Percentiles rank a stretch among this genome's conserved stretches.
Conservation (phyloP, 140 eudicot species). For the Cichorium intybus region DNA sequence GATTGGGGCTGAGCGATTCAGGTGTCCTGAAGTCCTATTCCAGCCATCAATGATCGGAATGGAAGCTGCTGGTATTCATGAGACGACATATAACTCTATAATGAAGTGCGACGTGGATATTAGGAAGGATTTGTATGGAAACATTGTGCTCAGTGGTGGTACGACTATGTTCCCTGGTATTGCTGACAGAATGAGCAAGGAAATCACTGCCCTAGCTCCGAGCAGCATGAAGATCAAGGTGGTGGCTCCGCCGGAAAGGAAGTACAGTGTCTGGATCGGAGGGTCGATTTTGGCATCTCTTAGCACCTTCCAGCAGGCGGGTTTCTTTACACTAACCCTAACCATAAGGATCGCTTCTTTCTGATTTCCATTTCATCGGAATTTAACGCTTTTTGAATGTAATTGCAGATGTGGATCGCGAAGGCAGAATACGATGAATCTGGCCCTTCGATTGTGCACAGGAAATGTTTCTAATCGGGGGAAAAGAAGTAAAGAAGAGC, state of each 20-base stretch:
- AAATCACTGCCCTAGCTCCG: constrained; percentile 71
- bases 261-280: constrained; percentile 81
- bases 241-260: constrained; percentile 79
- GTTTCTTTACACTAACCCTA: not conserved
- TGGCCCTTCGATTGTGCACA: constrained; percentile 49
- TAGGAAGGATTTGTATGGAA: constrained; percentile 73
- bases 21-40: constrained; percentile 79
- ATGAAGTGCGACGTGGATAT: constrained; percentile 80
- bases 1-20: constrained; percentile 64
- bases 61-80: constrained; percentile 82
- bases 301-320: constrained; percentile 75
- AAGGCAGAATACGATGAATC: constrained; percentile 52
- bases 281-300: constrained; percentile 76
- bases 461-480: constrained; percentile 41
- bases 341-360: not conserved
- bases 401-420: constrained; percentile 51
- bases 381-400: constrained; percentile 10
- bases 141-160: constrained; percentile 76
- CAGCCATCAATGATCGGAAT: constrained; percentile 76
- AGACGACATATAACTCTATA: constrained; percentile 64
- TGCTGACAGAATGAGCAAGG: constrained; percentile 78
- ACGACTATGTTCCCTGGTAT: constrained; percentile 73
- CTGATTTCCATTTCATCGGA: not conserved
- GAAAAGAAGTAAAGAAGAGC: constrained; percentile 12
- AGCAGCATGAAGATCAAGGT: constrained; percentile 84